phyloP scores from a whole-genome alignment of 2,329 filamentous ascomycete species.

The Immersiporthe knoxdaviesiana region DNA sequence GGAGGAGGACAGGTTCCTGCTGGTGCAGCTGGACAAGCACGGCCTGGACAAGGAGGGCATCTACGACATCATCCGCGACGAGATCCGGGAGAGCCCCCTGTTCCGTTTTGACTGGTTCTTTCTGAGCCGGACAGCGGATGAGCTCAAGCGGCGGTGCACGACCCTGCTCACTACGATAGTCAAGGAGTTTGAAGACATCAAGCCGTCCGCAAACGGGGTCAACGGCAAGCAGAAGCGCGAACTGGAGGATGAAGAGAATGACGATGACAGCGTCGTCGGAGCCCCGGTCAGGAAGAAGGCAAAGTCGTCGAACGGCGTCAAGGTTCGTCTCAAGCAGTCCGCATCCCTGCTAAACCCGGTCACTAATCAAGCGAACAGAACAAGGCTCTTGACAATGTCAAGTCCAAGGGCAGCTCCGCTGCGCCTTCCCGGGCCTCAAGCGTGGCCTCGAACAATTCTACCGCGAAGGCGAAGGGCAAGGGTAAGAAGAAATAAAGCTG shows the following conservation, averaged over 20 bases:
- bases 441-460: conserved; percentile 74
- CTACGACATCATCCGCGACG: conserved; percentile 94
- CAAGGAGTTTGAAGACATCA: conserved; percentile 83
- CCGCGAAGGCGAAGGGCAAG: conserved; percentile 49
- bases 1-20: conserved; percentile 92
- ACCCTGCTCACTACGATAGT: conserved; percentile 93
- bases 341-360: conserved; percentile 14
- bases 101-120: conserved; percentile 99
- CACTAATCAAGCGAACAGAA: conserved; percentile 61
- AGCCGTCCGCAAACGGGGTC: conserved; percentile 58
- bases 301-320: conserved; percentile 74
- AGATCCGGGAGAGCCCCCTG: conserved; percentile 89
- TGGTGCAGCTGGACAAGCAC: conserved; percentile 90
- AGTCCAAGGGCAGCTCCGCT: conserved; percentile 77
- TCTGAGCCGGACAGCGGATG: conserved; percentile 87
- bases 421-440: conserved; percentile 85
- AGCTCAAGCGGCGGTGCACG: conserved; percentile 89
- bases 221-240: conserved; percentile 77
- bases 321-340: conserved; percentile 64
- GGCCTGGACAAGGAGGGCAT: conserved; percentile 89
- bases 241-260: conserved; percentile 78
- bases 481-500: conserved; percentile 55
- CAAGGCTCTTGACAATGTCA: conserved; percentile 88
- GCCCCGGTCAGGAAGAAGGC: conserved; percentile 93
- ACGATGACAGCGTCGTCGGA: conserved; percentile 78